Conservation (phyloP, 495 filamentous ascomycete species). For the Aspergillus diversus region DNA sequence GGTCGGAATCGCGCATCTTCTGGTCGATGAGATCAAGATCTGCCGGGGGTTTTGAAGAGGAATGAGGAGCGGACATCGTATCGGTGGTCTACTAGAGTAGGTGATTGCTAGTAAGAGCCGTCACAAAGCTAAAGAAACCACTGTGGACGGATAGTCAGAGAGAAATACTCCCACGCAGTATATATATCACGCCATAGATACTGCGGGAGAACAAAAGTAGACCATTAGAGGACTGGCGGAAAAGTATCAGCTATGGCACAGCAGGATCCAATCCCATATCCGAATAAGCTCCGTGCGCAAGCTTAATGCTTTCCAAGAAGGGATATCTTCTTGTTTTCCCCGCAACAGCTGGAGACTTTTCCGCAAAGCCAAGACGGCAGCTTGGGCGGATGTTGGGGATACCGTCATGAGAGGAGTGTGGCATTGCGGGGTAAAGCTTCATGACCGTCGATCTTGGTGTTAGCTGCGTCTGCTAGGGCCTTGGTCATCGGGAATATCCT, state of each 20-base stretch:
- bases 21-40: constrained; percentile 17
- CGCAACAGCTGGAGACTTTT: not conserved
- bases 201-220: not conserved
- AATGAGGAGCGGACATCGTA: constrained; percentile 7
- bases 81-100: not conserved
- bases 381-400: not conserved
- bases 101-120: not conserved
- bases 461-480: not conserved
- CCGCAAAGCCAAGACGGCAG: not conserved
- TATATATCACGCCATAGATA: not conserved
- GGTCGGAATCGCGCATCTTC: constrained; percentile 17
- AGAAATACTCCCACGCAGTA: not conserved
- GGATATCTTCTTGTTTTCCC: not conserved
- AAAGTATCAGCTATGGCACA: not conserved
- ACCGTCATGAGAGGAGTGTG: not conserved
- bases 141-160: not conserved
- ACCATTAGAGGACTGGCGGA: not conserved
- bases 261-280: not conserved
- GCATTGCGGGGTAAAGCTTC: not conserved
- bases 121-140: not conserved
- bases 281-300: not conserved
- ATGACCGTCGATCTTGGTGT: not conserved
- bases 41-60: not conserved
- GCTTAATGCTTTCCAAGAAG: not conserved
- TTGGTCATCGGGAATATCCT: not conserved